Conservation (phyloP, 768 basidiomycete genomes). For the Fomitopsis serialis region DNA sequence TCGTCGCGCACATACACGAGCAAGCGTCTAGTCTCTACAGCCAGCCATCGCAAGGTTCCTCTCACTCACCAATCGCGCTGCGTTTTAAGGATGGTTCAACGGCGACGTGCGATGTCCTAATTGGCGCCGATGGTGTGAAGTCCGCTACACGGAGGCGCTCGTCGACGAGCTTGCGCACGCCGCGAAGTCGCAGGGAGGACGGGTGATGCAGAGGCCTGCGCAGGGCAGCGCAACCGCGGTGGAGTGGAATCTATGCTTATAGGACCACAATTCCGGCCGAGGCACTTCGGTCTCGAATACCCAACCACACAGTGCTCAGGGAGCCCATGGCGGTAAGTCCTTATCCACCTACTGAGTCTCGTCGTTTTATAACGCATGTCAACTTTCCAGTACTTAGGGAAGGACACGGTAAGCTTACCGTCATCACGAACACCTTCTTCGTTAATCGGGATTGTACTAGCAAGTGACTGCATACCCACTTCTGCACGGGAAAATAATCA, state of each 20-base stretch:
- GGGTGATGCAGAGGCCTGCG: constrained; percentile 36
- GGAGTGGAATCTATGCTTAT: constrained; percentile 57
- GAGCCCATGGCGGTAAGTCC: constrained; percentile 18
- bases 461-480: constrained; percentile 61
- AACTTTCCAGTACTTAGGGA: constrained; percentile 47
- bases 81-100: constrained; percentile 58
- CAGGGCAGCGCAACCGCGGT: constrained; percentile 42
- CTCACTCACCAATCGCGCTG: constrained; percentile 38
- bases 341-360: neutral
- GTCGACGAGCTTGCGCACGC: constrained; percentile 23
- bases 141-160: constrained; percentile 40
- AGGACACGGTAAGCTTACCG: constrained; percentile 16
- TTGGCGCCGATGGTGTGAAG: constrained; percentile 68
- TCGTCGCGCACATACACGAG: constrained; percentile 43
- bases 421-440: neutral
- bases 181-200: constrained; percentile 32
- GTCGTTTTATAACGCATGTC: neutral
- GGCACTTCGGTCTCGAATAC: constrained; percentile 1
- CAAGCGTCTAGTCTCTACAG: constrained; percentile 58
- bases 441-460: constrained; percentile 26
- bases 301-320: constrained; percentile 15
- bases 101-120: constrained; percentile 56
- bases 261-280: constrained; percentile 51
- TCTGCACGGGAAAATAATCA: constrained; percentile 50
- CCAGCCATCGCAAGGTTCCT: constrained; percentile 26